Conservation (phyloP, 331 rosid genomes). For the Malus hybrid region DNA sequence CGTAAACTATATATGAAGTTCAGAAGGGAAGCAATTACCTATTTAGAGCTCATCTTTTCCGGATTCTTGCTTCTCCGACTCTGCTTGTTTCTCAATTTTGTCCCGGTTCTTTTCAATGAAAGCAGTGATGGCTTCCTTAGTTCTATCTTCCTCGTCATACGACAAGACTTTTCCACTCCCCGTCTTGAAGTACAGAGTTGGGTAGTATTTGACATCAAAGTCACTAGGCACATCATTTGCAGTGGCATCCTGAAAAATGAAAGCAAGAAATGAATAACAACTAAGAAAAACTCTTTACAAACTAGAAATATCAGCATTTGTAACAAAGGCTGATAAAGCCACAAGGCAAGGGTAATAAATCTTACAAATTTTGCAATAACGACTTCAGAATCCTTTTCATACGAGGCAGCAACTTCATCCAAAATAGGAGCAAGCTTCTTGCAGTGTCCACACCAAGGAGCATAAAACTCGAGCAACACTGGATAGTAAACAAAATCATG, state of each 20-base stretch:
- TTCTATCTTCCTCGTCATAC: conserved; percentile 46
- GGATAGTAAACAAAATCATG: conserved; percentile 18
- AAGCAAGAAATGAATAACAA: neutral
- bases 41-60: conserved; percentile 73
- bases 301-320: neutral
- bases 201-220: conserved; percentile 63
- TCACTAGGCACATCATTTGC: conserved; percentile 65
- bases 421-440: conserved; percentile 69
- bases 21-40: conserved; percentile 18
- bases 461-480: conserved; percentile 80
- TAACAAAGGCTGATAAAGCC: neutral
- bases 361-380: conserved; percentile 81
- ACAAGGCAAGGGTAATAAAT: neutral
- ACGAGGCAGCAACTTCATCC: conserved; percentile 82
- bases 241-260: conserved; percentile 52
- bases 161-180: conserved; percentile 54
- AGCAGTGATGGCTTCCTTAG: conserved; percentile 62
- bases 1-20: neutral
- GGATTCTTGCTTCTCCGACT: conserved; percentile 21
- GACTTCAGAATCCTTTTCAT: conserved; percentile 52
- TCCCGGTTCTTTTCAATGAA: conserved; percentile 75
- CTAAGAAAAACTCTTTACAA: neutral
- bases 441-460: conserved; percentile 90
- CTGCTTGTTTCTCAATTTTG: conserved; percentile 18
- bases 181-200: conserved; percentile 69